These are phyloP conservation scores for Cydonia oblonga DNA, from an alignment of 331 rosid genomes.

Conservation along the genomic window DNA sequence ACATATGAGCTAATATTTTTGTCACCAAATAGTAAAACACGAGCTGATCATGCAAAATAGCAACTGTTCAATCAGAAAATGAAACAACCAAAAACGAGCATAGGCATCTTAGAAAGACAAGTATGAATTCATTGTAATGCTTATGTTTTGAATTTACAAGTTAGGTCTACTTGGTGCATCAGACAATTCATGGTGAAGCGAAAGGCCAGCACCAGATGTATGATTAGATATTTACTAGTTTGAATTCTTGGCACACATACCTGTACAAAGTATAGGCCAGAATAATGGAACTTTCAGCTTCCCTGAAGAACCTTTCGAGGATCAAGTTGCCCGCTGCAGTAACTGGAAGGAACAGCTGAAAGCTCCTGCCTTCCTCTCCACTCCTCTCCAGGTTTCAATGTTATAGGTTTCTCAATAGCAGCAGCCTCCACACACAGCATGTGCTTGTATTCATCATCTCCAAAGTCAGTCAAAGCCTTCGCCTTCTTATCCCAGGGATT, in stretches of 20 bases:
- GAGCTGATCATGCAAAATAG: background rate
- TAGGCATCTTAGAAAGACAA: too few species aligned
- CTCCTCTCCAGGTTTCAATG: conserved; percentile 86
- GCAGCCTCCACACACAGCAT: conserved; percentile 91
- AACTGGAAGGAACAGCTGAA: conserved; percentile 75
- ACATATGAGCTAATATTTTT: too few species aligned
- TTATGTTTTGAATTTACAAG: background rate
- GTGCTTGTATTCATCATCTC: conserved; percentile 72
- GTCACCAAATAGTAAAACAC: background rate
- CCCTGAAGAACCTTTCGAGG: conserved; percentile 62
- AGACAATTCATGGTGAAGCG: background rate
- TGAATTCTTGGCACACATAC: conserved; percentile 8
- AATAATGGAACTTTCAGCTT: conserved; percentile 33
- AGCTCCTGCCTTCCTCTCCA: conserved; percentile 84
- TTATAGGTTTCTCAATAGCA: conserved; percentile 56
- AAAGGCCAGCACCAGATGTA: background rate
- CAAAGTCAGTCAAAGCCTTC: conserved; percentile 75
- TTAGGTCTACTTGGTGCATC: conserved; percentile 1
- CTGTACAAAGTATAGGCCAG: conserved; percentile 40
- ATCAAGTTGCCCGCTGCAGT: conserved; percentile 84
- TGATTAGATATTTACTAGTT: background rate
- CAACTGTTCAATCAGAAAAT: background rate
- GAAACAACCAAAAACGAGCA: too few species aligned
- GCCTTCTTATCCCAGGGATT: conserved; percentile 95
- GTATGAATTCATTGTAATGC: background rate